A percentile compares a stretch with the other conserved stretches of the same genome.
These are phyloP conservation scores for Leishmania mexicana DNA, from an alignment of 208 protist genomes.

Conservation along the genomic window DNA sequence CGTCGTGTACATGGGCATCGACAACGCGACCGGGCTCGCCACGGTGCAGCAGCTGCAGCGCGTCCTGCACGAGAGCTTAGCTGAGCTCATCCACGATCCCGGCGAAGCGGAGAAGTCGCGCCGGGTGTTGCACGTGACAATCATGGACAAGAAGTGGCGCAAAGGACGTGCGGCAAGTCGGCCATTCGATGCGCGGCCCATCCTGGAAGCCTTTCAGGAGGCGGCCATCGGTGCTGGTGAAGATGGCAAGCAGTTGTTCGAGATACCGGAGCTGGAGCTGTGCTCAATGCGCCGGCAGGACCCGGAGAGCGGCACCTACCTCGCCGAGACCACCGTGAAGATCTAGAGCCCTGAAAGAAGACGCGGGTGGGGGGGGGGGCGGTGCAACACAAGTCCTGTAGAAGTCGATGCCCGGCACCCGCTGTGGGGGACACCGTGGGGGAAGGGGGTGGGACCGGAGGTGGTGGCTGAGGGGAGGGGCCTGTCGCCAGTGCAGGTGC, in stretches of 20 bases:
- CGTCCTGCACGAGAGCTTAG: slow-evolving; percentile 50
- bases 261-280: slow-evolving; percentile 40
- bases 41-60: slow-evolving; percentile 45
- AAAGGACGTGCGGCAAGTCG: slow-evolving; percentile 10
- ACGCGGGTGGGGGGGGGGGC: not conserved
- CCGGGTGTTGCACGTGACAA: slow-evolving; percentile 69
- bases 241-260: slow-evolving; percentile 22
- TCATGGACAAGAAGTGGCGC: slow-evolving; percentile 86
- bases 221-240: slow-evolving; percentile 28
- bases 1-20: slow-evolving; percentile 80
- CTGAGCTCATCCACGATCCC: slow-evolving; percentile 57
- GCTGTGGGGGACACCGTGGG: not conserved
- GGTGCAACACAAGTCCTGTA: not conserved
- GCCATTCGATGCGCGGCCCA: slow-evolving; percentile 43
- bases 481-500: not conserved
- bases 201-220: slow-evolving; percentile 34
- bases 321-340: slow-evolving; percentile 34
- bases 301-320: slow-evolving; percentile 28
- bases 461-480: not conserved
- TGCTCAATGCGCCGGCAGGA: slow-evolving; percentile 25
- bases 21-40: slow-evolving; percentile 36
- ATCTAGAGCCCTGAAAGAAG: slow-evolving; percentile 12
- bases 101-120: slow-evolving; percentile 33
- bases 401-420: not conserved
- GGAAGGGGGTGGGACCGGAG: not conserved